Evolutionary conservation across 495 filamentous ascomycete species (phyloP).

Genomic region (Gamarada debralockiae): DNA sequence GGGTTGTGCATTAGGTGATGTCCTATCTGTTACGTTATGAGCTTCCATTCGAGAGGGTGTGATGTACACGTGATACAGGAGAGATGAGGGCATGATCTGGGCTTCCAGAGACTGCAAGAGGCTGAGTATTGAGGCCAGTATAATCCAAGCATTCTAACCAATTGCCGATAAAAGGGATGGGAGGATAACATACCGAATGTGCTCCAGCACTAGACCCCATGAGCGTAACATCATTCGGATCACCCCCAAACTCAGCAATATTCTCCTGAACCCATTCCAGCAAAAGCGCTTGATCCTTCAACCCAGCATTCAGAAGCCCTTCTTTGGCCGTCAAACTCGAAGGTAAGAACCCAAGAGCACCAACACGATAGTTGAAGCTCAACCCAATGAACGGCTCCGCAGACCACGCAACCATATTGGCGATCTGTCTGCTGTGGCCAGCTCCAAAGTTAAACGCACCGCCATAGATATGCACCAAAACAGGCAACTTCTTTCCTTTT

Average conservation of each 20-base stretch:
- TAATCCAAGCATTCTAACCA: neutral
- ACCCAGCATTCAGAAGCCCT: slow-evolving; percentile 59
- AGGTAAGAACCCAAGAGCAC: slow-evolving; percentile 63
- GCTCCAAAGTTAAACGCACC: slow-evolving; percentile 48
- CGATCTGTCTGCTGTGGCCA: slow-evolving; percentile 41
- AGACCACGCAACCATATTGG: slow-evolving; percentile 49
- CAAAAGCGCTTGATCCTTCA: slow-evolving; percentile 62
- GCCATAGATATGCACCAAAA: slow-evolving; percentile 56
- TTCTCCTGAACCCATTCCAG: slow-evolving; percentile 65
- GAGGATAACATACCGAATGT: slow-evolving; percentile 28
- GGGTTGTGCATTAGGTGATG: slow-evolving; percentile 58
- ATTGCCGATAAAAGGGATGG: neutral
- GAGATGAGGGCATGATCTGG: neutral
- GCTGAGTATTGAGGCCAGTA: neutral
- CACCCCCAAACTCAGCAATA: slow-evolving; percentile 57
- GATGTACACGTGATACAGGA: neutral
- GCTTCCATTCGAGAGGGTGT: slow-evolving; percentile 5
- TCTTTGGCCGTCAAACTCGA: slow-evolving; percentile 48
- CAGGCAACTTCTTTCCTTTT: slow-evolving; percentile 41
- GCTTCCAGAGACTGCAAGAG: neutral
- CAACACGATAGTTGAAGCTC: slow-evolving; percentile 67
- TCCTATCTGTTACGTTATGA: slow-evolving; percentile 43
- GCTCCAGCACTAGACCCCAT: slow-evolving; percentile 66
- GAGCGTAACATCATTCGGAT: slow-evolving; percentile 58
- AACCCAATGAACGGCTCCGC: slow-evolving; percentile 52